These are phyloP conservation scores for Ceratocystis albifundus DNA, from an alignment of 2,329 filamentous ascomycete species.

Conservation along the genomic window DNA sequence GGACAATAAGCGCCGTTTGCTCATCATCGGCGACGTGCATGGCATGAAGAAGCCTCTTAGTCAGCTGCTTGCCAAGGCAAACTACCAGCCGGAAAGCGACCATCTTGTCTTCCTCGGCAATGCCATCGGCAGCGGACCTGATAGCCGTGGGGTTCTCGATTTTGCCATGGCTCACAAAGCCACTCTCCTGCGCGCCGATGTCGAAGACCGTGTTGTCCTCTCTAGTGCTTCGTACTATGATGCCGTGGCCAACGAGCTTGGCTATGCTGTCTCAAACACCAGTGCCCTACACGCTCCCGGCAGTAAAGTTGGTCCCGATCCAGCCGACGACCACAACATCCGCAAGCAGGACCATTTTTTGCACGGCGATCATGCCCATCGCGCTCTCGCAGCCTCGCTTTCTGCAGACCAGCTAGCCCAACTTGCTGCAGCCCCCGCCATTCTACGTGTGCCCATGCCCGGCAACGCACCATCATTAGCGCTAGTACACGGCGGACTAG, in stretches of 20 bases:
- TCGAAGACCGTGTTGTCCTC: slow-evolving; percentile 77
- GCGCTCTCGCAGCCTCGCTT: slow-evolving; percentile 46
- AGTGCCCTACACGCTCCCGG: slow-evolving; percentile 25
- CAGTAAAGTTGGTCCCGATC: slow-evolving; percentile 2
- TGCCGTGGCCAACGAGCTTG: slow-evolving; percentile 40
- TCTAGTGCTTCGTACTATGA: slow-evolving; percentile 29
- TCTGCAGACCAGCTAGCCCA: slow-evolving; percentile 51
- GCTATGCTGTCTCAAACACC: slow-evolving; percentile 24
- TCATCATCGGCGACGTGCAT: slow-evolving; percentile 87
- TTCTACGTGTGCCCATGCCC: slow-evolving; percentile 45
- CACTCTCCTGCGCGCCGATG: slow-evolving; percentile 78
- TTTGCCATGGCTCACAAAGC: slow-evolving; percentile 62
- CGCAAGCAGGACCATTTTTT: slow-evolving; percentile 26
- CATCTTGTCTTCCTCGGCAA: slow-evolving; percentile 69
- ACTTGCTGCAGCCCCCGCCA: slow-evolving; percentile 63
- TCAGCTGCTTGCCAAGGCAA: slow-evolving; percentile 53
- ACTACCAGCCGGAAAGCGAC: slow-evolving; percentile 48
- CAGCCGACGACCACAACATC: slow-evolving; percentile 27
- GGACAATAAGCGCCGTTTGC: slow-evolving; percentile 45
- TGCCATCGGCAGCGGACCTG: slow-evolving; percentile 68
- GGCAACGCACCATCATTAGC: slow-evolving; percentile 50
- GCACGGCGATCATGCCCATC: slow-evolving; percentile 33
- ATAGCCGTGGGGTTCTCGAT: slow-evolving; percentile 60
- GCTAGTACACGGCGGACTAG: slow-evolving; percentile 75
- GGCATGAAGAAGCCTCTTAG: slow-evolving; percentile 62